Evolutionary conservation across 2,329 filamentous ascomycete genomes (phyloP).

Genomic region (Nigrospora sphaerica): DNA sequence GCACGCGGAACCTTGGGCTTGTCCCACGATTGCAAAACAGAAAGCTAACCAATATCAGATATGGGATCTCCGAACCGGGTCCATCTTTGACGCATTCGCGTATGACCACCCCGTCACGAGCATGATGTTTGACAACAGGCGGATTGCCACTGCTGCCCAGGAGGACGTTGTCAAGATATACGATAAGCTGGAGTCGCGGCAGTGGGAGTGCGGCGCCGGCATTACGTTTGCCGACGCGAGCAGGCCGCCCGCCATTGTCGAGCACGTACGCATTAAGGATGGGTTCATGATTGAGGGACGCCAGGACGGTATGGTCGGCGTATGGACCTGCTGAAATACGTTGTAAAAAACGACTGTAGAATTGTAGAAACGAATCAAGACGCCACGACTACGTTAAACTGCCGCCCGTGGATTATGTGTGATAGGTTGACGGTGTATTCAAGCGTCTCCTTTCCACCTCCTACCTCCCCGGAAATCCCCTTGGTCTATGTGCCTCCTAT

Average conservation of each 20-base stretch:
- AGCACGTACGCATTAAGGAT: constrained; percentile 84
- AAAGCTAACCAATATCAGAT: constrained; percentile 54
- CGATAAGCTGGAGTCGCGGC: constrained; percentile 90
- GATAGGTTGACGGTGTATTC: no score
- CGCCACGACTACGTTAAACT: no score
- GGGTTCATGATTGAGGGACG: constrained; percentile 91
- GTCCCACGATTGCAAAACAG: not conserved
- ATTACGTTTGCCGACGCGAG: constrained; percentile 61
- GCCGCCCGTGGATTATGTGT: no score
- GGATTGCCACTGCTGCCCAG: constrained; percentile 84
- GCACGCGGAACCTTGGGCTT: no score
- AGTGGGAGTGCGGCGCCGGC: constrained; percentile 94
- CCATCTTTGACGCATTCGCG: constrained; percentile 91
- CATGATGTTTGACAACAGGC: constrained; percentile 93
- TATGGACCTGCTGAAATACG: constrained; percentile 51
- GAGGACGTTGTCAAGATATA: constrained; percentile 97
- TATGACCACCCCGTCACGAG: constrained; percentile 87
- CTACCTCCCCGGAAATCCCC: no score
- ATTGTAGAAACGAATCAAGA: no score
- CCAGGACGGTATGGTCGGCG: constrained; percentile 78
- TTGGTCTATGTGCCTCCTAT: no score
- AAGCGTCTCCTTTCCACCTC: no score
- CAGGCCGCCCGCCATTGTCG: constrained; percentile 62
- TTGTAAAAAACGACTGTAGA: no score
- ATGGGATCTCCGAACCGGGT: constrained; percentile 95